Base-by-base conservation (phyloP, 2,329 filamentous ascomycete species). In the Lasiodiplodia gonubiensis region DNA sequence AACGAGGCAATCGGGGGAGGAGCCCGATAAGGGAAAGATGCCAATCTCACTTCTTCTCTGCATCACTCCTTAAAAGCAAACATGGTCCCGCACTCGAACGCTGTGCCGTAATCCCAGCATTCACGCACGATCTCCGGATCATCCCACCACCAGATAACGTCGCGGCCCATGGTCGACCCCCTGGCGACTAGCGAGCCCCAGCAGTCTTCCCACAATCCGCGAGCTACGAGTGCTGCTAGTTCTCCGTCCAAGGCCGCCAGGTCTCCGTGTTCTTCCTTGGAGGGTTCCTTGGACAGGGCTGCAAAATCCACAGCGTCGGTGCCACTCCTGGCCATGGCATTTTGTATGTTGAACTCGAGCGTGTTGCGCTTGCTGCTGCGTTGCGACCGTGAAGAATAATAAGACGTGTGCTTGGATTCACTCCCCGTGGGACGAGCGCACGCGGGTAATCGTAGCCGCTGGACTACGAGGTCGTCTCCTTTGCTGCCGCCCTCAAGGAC, bases 111-210 rank as follows among this genome's bases (percentile, higher is more conserved):
- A 64, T 78, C 71, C 33, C 75, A 68, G 65, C 78, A 80, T 69
- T 80, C 78, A 21, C 74, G 70, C 59, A 78, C 69, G 14, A 80
- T 75, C 21, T 76, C 74, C 16, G 75, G 72, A 53, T 79, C 75
- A 60, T 79, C 77, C 78, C 78, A 80, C 77, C 77, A 80, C 76
- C 77, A 80, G n/a, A 51, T 51, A 7, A 64, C 39, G 60, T 53
- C 49, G 33, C 25, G 48, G 14, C 60, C 48, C 4, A 52, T 6
- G 5, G 60, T 53, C 6, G 30, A 21, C 27, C 71, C 66, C 33
- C 76, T 74, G 23, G 76, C 72, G 11, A 80, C 76, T 59, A 76
- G 79, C 2, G 65, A 46, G 25, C 78, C 78, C 78, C 78, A 80
- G 1, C 75, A 72, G 27, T 78, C 77, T 66, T 74, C 76, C 78